Conservation (phyloP, 176 grass and related monocot genomes). For the Alopecurus myosuroides region DNA sequence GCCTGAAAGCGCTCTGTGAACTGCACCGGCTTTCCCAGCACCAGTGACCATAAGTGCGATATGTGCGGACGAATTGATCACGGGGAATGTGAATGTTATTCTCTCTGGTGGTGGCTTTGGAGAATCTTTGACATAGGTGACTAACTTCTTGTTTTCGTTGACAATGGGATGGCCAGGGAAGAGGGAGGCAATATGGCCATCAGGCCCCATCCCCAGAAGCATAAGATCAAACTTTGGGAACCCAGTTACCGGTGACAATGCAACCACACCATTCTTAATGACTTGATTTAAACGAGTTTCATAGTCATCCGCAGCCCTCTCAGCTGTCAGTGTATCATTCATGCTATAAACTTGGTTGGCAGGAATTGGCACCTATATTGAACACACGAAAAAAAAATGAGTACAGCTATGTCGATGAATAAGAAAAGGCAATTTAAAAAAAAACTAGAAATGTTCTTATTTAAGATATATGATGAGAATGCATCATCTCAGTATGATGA, state of each 20-base stretch:
- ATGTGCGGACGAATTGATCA: constrained; percentile 70
- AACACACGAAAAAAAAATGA: neutral
- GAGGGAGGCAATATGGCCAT: constrained; percentile 86
- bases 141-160: constrained; percentile 56
- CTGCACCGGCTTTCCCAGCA: constrained; percentile 56
- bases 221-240: constrained; percentile 80
- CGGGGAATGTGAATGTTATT: constrained; percentile 82
- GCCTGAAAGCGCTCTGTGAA: constrained; percentile 54
- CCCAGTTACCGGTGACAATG: constrained; percentile 29
- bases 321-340: constrained; percentile 59
- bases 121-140: constrained; percentile 81
- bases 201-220: constrained; percentile 86
- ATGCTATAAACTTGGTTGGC: constrained; percentile 61
- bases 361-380: constrained; percentile 70
- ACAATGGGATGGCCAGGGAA: constrained; percentile 79
- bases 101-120: constrained; percentile 81
- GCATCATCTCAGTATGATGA: neutral
- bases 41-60: constrained; percentile 67
- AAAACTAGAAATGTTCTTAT: no score
- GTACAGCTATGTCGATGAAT: neutral
- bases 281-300: constrained; percentile 56
- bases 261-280: constrained; percentile 37
- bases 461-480: neutral
- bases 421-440: neutral
- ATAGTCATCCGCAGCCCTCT: constrained; percentile 66